Evolutionary conservation across 2,329 filamentous ascomycete genomes (phyloP).

Genomic region (Calonectria naviculata): DNA sequence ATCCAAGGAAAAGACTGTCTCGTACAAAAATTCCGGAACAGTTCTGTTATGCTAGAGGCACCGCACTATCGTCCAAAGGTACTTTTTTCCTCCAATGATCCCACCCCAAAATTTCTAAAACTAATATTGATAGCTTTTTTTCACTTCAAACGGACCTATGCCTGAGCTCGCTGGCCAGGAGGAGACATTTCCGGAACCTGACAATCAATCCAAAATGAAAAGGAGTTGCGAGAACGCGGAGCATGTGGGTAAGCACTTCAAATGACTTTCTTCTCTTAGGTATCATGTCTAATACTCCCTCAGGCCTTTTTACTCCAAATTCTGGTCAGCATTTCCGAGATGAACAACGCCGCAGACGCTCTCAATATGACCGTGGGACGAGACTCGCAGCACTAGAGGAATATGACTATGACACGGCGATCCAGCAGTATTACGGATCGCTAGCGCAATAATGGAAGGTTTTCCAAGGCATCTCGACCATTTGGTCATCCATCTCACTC

Average conservation of each 20-base stretch:
- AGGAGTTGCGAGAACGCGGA: conserved; percentile 89
- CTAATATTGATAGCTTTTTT: conserved; percentile 58
- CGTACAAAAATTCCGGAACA: conserved; percentile 96
- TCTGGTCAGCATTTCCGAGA: conserved; percentile 78
- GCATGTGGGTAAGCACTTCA: conserved; percentile 74
- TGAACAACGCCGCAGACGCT: conserved; percentile 80
- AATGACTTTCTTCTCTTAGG: neutral
- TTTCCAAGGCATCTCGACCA: conserved; percentile 29
- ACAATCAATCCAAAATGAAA: conserved; percentile 90
- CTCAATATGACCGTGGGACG: conserved; percentile 85
- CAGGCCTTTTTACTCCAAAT: conserved; percentile 84
- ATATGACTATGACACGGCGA: conserved; percentile 61
- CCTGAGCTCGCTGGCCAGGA: conserved; percentile 73
- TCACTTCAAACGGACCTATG: conserved; percentile 59
- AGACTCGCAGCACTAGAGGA: conserved; percentile 76
- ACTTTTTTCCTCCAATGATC: conserved; percentile 31
- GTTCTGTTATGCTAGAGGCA: conserved; percentile 91
- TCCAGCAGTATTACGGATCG: conserved; percentile 52
- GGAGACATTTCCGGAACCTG: conserved; percentile 79
- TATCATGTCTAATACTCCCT: neutral
- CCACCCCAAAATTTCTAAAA: neutral
- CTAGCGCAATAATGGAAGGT: conserved; percentile 21
- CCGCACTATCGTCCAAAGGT: conserved; percentile 87
- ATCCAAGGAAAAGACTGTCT: conserved; percentile 94
- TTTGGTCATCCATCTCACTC: conserved; percentile 28